A percentile compares a stretch with the other conserved stretches of the same genome.
These are phyloP conservation scores for Kazachstania taianensis DNA, from an alignment of 805 yeast species.

Conservation along the genomic window DNA sequence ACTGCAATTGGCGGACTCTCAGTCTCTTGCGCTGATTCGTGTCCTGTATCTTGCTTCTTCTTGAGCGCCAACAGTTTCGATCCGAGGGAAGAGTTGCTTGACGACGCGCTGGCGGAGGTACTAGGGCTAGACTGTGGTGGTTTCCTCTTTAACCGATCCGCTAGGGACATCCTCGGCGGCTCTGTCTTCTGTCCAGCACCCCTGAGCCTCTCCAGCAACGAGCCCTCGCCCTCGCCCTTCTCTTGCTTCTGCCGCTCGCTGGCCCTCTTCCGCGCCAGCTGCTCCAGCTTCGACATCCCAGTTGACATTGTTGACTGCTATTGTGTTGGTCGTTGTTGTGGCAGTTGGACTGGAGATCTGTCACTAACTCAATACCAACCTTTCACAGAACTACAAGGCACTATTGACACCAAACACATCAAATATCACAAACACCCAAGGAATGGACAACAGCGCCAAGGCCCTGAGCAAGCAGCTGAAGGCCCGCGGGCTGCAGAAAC, in stretches of 20 bases:
- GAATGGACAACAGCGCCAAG: conserved; percentile 61
- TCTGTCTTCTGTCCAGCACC: neutral
- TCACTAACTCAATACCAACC: no score
- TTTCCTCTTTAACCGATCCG: neutral
- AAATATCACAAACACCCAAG: no score
- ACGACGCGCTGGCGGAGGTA: no score
- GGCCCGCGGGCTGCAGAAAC: conserved; percentile 74
- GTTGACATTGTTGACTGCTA: no score
- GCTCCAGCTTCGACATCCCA: no score
- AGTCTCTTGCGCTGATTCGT: neutral
- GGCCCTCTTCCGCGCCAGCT: conserved; percentile 36
- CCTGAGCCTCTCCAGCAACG: conserved; percentile 7
- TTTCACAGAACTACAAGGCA: no score
- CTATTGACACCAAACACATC: no score
- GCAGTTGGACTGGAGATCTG: no score
- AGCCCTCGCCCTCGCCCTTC: neutral
- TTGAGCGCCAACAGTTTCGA: conserved; percentile 9
- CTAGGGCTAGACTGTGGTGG: neutral
- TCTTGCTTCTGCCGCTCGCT: neutral
- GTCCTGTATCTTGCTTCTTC: conserved; percentile 3
- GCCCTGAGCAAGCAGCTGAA: conserved; percentile 67
- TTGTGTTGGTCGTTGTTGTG: no score
- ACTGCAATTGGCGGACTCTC: neutral
- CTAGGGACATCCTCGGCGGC: neutral
- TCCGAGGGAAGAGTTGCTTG: conserved; percentile 5